phyloP scores from a whole-genome alignment of 1,139 yeast species.

The Scheffersomyces titani region DNA sequence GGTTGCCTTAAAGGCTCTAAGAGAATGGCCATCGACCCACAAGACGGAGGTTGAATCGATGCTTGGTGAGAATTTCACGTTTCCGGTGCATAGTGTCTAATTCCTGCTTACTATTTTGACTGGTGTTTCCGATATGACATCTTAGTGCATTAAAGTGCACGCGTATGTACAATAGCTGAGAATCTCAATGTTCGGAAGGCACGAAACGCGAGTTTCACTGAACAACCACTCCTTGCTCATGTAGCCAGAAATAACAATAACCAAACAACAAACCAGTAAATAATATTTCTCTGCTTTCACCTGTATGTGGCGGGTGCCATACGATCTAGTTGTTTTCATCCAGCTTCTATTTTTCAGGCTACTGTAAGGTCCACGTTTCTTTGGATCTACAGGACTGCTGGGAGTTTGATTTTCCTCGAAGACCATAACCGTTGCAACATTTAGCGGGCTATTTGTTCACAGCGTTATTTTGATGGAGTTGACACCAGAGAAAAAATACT shows the following conservation, averaged over 20 bases:
- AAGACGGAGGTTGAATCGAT: not conserved
- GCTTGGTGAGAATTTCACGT: not conserved
- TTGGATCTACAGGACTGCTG: not conserved
- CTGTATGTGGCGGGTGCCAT: not conserved
- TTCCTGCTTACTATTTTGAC: not conserved
- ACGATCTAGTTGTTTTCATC: not conserved
- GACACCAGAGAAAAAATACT: not conserved
- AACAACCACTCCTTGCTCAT: not conserved
- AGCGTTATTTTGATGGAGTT: not conserved
- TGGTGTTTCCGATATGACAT: not conserved
- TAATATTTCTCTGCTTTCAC: no score
- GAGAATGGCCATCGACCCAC: not conserved
- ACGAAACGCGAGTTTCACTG: not conserved
- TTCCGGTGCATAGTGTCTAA: not conserved
- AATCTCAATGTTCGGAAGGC: not conserved
- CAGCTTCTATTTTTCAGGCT: not conserved
- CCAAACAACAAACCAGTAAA: not conserved
- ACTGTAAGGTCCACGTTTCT: not conserved
- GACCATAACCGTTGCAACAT: not conserved
- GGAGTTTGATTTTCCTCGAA: not conserved
- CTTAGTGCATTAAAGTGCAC: not conserved
- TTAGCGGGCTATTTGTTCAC: not conserved
- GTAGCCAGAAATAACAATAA: not conserved
- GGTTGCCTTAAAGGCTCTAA: not conserved
- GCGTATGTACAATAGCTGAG: not conserved